Percentiles rank a stretch among this genome's conserved stretches.
phyloP scores from a whole-genome alignment of 805 yeast species.

The Yarrowia keelungensis region DNA sequence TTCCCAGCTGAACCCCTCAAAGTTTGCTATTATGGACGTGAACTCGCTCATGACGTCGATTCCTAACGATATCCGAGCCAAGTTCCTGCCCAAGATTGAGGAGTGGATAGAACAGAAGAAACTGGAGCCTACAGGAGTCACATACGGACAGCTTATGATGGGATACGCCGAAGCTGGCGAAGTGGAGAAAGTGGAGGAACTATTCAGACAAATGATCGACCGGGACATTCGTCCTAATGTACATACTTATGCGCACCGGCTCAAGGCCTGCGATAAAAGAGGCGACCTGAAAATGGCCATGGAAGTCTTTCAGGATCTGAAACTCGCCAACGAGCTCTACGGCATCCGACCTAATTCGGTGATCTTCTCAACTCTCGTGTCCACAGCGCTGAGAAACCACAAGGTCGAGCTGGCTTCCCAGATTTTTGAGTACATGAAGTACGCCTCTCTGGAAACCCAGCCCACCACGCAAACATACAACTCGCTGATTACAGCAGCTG shows the following conservation, averaged over 20 bases:
- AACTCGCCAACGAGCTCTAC: constrained; percentile 1
- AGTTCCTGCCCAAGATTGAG: constrained; percentile 16
- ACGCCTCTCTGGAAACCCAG: constrained; percentile 22
- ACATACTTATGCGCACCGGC: constrained; percentile 32
- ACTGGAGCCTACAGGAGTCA: not conserved
- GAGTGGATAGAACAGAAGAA: not conserved
- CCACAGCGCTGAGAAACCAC: constrained; percentile 25
- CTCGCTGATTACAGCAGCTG: constrained; percentile 32
- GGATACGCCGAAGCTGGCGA: constrained; percentile 35
- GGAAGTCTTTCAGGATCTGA: constrained; percentile 23
- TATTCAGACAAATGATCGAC: constrained; percentile 2
- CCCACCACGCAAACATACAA: constrained; percentile 34
- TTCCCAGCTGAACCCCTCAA: not conserved
- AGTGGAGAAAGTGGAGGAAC: constrained; percentile 24
- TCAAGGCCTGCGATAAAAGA: constrained; percentile 28
- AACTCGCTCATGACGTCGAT: constrained; percentile 36
- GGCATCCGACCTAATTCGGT: constrained; percentile 29
- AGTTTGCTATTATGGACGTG: constrained; percentile 7
- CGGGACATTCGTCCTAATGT: not conserved
- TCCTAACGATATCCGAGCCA: constrained; percentile 27
- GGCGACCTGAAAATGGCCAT: constrained; percentile 21
- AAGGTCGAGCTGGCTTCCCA: constrained; percentile 36
- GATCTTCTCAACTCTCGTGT: constrained; percentile 26
- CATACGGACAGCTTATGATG: constrained; percentile 22
- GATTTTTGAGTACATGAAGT: constrained; percentile 38